Evolutionary conservation across 805 yeast genomes (phyloP).

Genomic region (Clavispora vitiphila): DNA sequence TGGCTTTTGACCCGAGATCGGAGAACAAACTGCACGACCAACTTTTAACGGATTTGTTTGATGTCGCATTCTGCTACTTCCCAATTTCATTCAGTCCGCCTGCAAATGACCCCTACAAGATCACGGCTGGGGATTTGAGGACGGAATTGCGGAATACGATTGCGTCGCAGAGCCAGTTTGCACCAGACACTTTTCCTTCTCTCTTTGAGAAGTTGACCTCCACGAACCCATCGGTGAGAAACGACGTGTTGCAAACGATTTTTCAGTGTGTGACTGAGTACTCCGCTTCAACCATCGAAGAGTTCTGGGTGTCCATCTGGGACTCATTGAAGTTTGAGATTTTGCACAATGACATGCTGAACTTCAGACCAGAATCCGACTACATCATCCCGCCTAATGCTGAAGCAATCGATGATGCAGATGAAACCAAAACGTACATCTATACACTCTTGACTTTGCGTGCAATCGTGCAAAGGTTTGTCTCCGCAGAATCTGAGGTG

Average conservation of each 20-base stretch:
- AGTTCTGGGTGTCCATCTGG: constrained; percentile 75
- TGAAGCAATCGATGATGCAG: constrained; percentile 26
- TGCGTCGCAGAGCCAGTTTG: constrained; percentile 56
- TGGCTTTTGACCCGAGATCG: constrained; percentile 23
- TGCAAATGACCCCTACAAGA: constrained; percentile 78
- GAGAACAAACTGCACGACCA: constrained; percentile 30
- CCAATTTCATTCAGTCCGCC: constrained; percentile 96
- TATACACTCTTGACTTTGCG: constrained; percentile 31
- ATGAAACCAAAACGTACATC: constrained; percentile 32
- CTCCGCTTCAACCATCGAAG: constrained; percentile 42
- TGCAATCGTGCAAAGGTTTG: constrained; percentile 28
- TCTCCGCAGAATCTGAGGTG: constrained; percentile 19
- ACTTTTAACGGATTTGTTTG: constrained; percentile 70
- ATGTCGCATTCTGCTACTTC: constrained; percentile 87
- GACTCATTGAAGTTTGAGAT: constrained; percentile 84
- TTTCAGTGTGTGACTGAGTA: constrained; percentile 51
- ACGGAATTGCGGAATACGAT: constrained; percentile 55
- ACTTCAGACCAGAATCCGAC: constrained; percentile 22
- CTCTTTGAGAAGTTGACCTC: constrained; percentile 76
- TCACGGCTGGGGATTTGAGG: constrained; percentile 71
- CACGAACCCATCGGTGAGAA: constrained; percentile 65
- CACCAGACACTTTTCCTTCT: constrained; percentile 70
- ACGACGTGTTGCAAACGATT: constrained; percentile 68
- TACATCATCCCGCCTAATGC: constrained; percentile 24
- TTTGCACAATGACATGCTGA: constrained; percentile 60